Evolutionary conservation across 2,329 filamentous ascomycete genomes (phyloP).

Genomic region (Hirsutella minnesotensis): DNA sequence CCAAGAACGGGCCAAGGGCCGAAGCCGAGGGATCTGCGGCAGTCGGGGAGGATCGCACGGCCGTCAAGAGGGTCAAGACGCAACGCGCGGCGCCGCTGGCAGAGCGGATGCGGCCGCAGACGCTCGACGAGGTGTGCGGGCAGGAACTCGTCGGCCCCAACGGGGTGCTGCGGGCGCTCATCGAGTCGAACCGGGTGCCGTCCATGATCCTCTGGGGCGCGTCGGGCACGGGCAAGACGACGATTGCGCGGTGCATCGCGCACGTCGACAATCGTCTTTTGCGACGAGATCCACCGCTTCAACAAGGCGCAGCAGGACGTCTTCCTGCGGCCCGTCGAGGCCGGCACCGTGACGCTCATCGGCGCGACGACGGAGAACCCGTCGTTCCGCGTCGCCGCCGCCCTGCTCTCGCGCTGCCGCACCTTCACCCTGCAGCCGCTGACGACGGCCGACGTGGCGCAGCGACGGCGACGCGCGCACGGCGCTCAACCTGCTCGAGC

Average conservation of each 20-base stretch:
- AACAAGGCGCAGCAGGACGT: conserved; percentile 89
- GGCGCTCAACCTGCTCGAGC: conserved; percentile 81
- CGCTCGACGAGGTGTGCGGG: conserved; percentile 75
- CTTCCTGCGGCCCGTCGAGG: conserved; percentile 85
- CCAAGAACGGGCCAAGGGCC: background rate
- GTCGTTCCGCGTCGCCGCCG: conserved; percentile 82
- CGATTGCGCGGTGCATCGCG: conserved; percentile 85
- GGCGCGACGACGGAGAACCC: conserved; percentile 97
- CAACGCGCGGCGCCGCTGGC: conserved; percentile 72
- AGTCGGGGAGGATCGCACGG: conserved; percentile 1
- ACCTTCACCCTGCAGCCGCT: conserved; percentile 80
- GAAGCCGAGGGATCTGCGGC: background rate
- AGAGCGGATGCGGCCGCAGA: conserved; percentile 82
- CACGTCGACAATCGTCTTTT: conserved; percentile 90
- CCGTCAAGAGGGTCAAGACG: conserved; percentile 54
- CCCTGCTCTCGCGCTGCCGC: conserved; percentile 77
- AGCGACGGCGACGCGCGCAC: conserved; percentile 89
- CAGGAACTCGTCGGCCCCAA: conserved; percentile 80
- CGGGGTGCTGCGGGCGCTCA: conserved; percentile 77
- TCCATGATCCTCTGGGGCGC: conserved; percentile 93
- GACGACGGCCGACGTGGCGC: conserved; percentile 63
- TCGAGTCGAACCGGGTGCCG: conserved; percentile 75
- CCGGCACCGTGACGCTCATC: conserved; percentile 80
- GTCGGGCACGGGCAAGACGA: conserved; percentile 75
- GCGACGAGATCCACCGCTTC: conserved; percentile 92